These are phyloP conservation scores for Salvia sclarea DNA, from an alignment of 305 asterid genomes.

Conservation along the genomic window DNA sequence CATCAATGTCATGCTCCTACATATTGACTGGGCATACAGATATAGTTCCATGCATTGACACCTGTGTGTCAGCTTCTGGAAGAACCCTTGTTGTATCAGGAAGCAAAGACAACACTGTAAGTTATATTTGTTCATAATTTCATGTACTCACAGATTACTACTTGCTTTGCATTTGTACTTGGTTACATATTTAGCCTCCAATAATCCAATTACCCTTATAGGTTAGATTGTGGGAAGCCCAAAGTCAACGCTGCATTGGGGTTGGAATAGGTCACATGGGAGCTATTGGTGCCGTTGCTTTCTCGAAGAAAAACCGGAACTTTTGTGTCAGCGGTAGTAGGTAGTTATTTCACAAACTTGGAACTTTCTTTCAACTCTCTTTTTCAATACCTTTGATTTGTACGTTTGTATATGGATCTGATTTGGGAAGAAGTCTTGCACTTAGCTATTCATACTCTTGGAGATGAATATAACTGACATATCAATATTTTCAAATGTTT, in stretches of 20 bases:
- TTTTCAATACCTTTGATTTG: not conserved
- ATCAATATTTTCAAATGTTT: not conserved
- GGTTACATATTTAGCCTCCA: conserved; percentile 27
- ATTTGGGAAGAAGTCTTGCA: too few relatives aligned
- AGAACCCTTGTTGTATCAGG: conserved; percentile 80
- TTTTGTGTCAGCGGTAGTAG: conserved; percentile 94
- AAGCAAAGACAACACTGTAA: conserved; percentile 89
- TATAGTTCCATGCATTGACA: conserved; percentile 83
- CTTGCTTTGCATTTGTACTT: not conserved
- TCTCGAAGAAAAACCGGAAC: conserved; percentile 71
- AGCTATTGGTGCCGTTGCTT: conserved; percentile 87
- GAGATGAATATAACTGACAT: conserved; percentile 4
- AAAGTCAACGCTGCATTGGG: conserved; percentile 68
- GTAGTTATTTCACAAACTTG: conserved; percentile 41
- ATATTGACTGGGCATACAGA: conserved; percentile 90
- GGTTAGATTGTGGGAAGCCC: conserved; percentile 96
- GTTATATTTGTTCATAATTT: conserved; percentile 32
- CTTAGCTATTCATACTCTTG: not conserved
- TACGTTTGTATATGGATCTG: too few relatives aligned
- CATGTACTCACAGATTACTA: conserved; percentile 3
- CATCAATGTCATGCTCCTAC: conserved; percentile 93
- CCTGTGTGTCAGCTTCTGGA: conserved; percentile 68
- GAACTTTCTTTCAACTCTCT: not conserved
- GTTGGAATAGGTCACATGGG: conserved; percentile 90
- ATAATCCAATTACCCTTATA: conserved; percentile 41